phyloP scores from a whole-genome alignment of 192 early-diverging fungal genomes.

The Linnemannia elongata region DNA sequence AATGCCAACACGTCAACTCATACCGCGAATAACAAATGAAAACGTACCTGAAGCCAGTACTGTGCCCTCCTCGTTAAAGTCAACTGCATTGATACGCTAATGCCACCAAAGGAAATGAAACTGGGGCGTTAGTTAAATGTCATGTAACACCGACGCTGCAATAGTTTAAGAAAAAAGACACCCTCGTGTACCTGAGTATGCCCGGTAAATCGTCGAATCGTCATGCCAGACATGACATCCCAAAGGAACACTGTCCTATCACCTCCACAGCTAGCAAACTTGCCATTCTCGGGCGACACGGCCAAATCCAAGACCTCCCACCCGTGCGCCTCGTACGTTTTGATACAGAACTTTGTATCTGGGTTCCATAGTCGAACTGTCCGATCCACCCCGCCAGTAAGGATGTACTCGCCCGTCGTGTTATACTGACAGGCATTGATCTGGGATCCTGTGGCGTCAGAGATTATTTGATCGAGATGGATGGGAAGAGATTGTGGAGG shows the following conservation, averaged over 20 bases:
- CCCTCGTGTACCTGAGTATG: slow-evolving; percentile 74
- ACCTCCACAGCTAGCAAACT: slow-evolving; percentile 83
- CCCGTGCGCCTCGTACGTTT: slow-evolving; percentile 88
- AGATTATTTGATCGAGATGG: slow-evolving; percentile 35
- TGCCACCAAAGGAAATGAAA: not conserved
- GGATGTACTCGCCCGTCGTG: slow-evolving; percentile 81
- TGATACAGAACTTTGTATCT: slow-evolving; percentile 74
- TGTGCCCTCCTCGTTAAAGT: slow-evolving; percentile 81
- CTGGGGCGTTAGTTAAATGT: not conserved
- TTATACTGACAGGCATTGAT: slow-evolving; percentile 69
- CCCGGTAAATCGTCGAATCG: slow-evolving; percentile 80
- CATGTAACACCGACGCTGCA: not conserved
- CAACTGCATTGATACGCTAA: slow-evolving; percentile 86
- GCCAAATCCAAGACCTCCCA: slow-evolving; percentile 82
- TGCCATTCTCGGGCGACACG: slow-evolving; percentile 77
- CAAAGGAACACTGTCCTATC: slow-evolving; percentile 89
- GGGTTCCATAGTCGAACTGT: slow-evolving; percentile 80
- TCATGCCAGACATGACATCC: slow-evolving; percentile 84
- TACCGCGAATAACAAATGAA: not conserved
- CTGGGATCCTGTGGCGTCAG: slow-evolving; percentile 44
- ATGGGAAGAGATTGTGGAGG: slow-evolving; percentile 20
- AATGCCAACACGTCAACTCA: not conserved
- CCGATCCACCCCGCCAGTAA: slow-evolving; percentile 87
- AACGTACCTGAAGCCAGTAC: slow-evolving; percentile 84
- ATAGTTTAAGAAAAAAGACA: not conserved